Conservation (phyloP, 306 rosid genomes). For the Cucurbita ficifolia region DNA sequence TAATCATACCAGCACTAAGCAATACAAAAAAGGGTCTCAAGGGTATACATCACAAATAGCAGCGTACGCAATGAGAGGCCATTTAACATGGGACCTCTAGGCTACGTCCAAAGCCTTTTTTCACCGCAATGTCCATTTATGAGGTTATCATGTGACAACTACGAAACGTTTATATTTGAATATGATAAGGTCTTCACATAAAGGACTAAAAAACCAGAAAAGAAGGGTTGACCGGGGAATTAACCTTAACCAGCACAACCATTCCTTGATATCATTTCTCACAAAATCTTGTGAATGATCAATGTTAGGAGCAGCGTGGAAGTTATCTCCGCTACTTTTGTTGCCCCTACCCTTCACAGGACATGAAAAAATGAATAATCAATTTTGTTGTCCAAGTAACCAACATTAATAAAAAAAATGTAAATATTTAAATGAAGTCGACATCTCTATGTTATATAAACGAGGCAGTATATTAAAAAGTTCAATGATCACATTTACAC, state of each 20-base stretch:
- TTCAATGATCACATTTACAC: background rate
- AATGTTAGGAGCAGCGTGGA: constrained; percentile 98
- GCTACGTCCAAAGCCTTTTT: background rate
- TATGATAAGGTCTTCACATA: background rate
- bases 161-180: background rate
- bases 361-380: constrained; percentile 10
- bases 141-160: background rate
- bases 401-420: background rate
- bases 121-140: background rate
- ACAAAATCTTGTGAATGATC: constrained; percentile 99
- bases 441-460: background rate
- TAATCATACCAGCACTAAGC: background rate
- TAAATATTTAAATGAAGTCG: background rate
- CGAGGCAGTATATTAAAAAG: background rate
- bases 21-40: background rate
- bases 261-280: constrained; percentile 82
- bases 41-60: background rate
- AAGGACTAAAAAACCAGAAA: background rate
- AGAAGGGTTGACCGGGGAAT: background rate
- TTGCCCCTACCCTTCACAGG: constrained; percentile 69
- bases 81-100: background rate
- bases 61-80: background rate
- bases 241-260: constrained; percentile 87
- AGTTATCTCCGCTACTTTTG: constrained; percentile 85
- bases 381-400: constrained; percentile 4